phyloP scores from a whole-genome alignment of 306 rosid species.

The Acmispon strigosus region DNA sequence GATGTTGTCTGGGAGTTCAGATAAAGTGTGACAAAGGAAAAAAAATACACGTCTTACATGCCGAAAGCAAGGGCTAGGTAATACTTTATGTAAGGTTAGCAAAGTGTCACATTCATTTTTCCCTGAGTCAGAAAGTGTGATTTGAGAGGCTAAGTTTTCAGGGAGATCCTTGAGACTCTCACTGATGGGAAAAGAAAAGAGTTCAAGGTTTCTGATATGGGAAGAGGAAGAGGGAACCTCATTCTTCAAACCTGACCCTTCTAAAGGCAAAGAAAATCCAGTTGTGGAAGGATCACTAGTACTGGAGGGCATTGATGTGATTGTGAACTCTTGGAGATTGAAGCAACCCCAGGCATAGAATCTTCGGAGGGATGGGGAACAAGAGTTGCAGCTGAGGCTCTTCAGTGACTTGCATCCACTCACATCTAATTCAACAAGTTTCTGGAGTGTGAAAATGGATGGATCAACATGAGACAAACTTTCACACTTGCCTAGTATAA shows the following conservation, averaged over 20 bases:
- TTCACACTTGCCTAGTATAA: accelerated
- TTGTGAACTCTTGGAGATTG: neutral
- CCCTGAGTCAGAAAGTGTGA: neutral
- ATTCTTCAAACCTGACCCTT: neutral
- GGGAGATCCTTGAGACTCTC: neutral
- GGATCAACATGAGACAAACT: neutral
- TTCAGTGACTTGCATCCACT: neutral
- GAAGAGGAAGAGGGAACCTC: neutral
- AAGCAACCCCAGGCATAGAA: accelerated
- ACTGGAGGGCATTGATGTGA: neutral
- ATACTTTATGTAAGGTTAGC: neutral
- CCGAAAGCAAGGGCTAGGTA: neutral
- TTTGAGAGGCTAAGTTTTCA: neutral
- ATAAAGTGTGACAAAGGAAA: accelerated
- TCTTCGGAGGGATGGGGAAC: accelerated
- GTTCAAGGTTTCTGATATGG: neutral
- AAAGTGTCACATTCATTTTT: neutral
- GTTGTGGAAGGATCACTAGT: neutral
- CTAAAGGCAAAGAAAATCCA: neutral
- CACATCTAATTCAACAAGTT: neutral
- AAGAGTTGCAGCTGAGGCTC: neutral
- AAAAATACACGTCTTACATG: neutral
- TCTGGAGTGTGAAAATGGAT: neutral
- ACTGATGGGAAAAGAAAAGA: neutral
- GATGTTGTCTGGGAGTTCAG: constrained; percentile 5